Conservation (phyloP, 2,329 filamentous ascomycete species). For the Sclerotinia trifoliorum region DNA sequence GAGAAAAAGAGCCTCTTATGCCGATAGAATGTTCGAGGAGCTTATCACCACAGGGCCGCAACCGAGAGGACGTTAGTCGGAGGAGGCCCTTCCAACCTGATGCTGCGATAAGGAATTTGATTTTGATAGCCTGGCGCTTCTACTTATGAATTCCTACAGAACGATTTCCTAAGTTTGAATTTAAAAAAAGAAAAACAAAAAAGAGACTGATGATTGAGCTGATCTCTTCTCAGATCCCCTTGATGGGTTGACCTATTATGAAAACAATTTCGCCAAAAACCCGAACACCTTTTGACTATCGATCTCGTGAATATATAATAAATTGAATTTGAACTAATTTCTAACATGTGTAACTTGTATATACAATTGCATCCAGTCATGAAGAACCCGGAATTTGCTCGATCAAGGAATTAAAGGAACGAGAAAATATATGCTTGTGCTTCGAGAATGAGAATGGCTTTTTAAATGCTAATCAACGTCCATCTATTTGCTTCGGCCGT, state of each 20-base stretch:
- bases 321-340: neutral
- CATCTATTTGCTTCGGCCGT: neutral
- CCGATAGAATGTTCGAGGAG: neutral
- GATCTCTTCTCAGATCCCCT: neutral
- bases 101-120: neutral
- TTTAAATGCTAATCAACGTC: conserved; percentile 22
- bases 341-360: neutral
- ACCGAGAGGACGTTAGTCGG: too few species aligned
- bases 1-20: neutral
- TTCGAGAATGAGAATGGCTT: conserved; percentile 24
- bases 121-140: neutral
- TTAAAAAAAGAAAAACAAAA: neutral
- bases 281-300: neutral
- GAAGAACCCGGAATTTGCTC: conserved; percentile 15
- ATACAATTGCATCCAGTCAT: conserved; percentile 13
- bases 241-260: neutral
- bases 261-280: neutral
- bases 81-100: too few species aligned
- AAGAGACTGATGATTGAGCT: neutral
- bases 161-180: neutral
- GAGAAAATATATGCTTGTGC: conserved; percentile 18
- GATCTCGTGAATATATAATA: neutral
- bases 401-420: neutral
- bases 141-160: neutral
- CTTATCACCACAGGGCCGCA: neutral